phyloP scores from a whole-genome alignment of 176 grass and related monocot species.

The Guadua angustifolia region DNA sequence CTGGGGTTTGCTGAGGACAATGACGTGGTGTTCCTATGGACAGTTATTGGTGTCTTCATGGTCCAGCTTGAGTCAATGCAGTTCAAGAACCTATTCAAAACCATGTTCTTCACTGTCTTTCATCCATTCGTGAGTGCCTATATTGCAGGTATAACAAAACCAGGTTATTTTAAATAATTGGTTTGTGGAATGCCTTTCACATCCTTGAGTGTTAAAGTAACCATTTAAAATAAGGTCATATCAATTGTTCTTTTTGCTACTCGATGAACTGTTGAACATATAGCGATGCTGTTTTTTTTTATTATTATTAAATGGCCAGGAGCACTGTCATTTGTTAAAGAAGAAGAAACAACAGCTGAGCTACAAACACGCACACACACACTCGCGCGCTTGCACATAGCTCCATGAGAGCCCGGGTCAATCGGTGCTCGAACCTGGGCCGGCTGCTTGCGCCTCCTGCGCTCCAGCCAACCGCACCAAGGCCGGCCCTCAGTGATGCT shows the following conservation, averaged over 20 bases:
- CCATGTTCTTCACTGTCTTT: no score
- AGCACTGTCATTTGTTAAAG: no score
- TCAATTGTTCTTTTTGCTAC: neutral
- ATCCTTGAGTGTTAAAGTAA: neutral
- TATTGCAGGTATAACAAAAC: neutral
- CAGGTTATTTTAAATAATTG: neutral
- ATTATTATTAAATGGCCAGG: no score
- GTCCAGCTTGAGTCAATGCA: constrained; percentile 21
- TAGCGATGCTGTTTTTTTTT: neutral
- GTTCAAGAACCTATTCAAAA: neutral
- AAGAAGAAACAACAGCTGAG: no score
- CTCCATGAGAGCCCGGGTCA: no score
- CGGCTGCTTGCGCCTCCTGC: no score
- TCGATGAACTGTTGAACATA: neutral
- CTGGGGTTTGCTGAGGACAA: neutral
- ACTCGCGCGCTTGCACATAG: no score
- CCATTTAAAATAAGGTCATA: neutral
- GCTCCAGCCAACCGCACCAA: no score
- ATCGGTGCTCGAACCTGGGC: no score
- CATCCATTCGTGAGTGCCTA: neutral
- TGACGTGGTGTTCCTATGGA: neutral
- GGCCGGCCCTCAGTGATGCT: neutral
- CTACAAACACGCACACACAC: no score
- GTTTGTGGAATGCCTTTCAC: neutral
- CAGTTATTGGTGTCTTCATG: neutral